phyloP scores from a whole-genome alignment of 257 asterid genomes.

The Solanum tarijense region DNA sequence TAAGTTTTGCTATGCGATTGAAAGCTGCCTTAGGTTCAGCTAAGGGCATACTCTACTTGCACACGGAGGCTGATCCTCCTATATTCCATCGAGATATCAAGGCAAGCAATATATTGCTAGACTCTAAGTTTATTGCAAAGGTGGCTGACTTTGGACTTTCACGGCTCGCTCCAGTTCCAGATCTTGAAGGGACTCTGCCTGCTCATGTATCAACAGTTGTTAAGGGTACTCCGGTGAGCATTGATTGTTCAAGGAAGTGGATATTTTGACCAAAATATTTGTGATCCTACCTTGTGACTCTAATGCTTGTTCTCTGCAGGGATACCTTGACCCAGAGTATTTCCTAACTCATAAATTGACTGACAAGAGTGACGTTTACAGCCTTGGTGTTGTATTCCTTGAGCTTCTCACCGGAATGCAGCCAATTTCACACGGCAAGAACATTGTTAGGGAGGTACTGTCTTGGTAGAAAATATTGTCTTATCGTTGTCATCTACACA shows the following conservation, averaged over 20 bases:
- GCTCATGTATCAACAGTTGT: constrained; percentile 86
- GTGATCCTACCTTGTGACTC: background rate
- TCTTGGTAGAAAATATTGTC: background rate
- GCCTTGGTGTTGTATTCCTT: constrained; percentile 91
- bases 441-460: constrained; percentile 92
- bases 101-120: constrained; percentile 84
- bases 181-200: constrained; percentile 68
- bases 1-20: constrained; percentile 59
- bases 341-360: constrained; percentile 87
- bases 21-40: constrained; percentile 73
- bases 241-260: background rate
- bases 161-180: constrained; percentile 79
- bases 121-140: constrained; percentile 61
- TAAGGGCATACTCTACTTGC: constrained; percentile 90
- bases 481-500: background rate
- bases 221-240: constrained; percentile 92
- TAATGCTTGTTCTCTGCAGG: constrained; percentile 34
- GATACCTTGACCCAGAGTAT: constrained; percentile 97
- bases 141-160: constrained; percentile 98
- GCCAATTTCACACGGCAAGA: constrained; percentile 93
- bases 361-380: constrained; percentile 93
- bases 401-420: constrained; percentile 91
- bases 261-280: background rate
- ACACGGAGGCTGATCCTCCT: constrained; percentile 95
- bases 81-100: constrained; percentile 97